Base-by-base conservation (phyloP, 1,284 basidiomycete species). In the Schizophyllum commune region DNA sequence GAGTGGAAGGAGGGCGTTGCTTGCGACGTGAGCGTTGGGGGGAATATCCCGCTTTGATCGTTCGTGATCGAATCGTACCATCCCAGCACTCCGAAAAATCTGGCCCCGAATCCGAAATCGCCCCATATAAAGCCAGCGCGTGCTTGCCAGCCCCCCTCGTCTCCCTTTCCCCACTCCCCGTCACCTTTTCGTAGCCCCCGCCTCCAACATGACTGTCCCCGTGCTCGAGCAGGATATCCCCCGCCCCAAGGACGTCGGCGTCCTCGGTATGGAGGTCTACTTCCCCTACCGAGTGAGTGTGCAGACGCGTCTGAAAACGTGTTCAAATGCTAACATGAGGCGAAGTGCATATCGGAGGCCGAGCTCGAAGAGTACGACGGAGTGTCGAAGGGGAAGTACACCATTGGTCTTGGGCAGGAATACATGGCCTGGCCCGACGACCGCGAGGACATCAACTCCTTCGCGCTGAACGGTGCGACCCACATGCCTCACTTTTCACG, bases 361-460 rank as follows among this genome's bases (percentile, higher is more conserved):
- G 94, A 92, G 68, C 87, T 98, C 61, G 96, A 99, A 75, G 90
- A 86, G 65, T 99, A 94, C 77, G 96, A 99, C 72, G 93, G 93
- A 69, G 97, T 97, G 53, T 78, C 94, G 65, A 88, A 94, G 75
- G 96, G 97, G 68, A 98, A 99, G 79, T 99, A 99, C 83, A 99
- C 97, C 69, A 98, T 99, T 72, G 97, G 97, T 71, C 89, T 99
- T 56, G 97, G 96, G 63, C 94, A 98, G 76, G 89, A 98, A 77
- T 96, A 86, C 82, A 99, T 99, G 96, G 93, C 94, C 47, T 97
- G 91, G 83, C 93, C 92, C 65, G 95, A 97, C 72, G 95, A 97
- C 83, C 86, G 91, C 65, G 96, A 98, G 77, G 96, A 99, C 79
- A 97, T 99, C 83, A 97, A 98, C 85, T 97, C 96, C 32, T 96